A percentile compares a stretch with the other conserved stretches of the same genome.
Conservation (phyloP, 345 rosid species). For the Salix arbutifolia region DNA sequence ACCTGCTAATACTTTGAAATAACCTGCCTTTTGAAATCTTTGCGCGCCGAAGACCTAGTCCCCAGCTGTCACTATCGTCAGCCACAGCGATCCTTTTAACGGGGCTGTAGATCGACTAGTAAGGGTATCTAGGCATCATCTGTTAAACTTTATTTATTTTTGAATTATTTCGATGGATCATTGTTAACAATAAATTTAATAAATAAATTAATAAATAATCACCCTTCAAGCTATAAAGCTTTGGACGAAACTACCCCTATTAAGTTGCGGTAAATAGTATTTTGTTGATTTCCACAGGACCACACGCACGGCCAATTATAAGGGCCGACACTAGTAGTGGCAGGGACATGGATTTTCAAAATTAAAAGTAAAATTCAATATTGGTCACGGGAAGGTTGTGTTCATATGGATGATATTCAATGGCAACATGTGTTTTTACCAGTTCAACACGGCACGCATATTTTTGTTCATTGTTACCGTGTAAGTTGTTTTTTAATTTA, state of each 20-base stretch:
- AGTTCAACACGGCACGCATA: too few relatives aligned
- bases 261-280: neutral
- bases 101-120: neutral
- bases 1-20: neutral
- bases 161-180: too few relatives aligned
- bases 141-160: too few relatives aligned
- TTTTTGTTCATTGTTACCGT: too few relatives aligned
- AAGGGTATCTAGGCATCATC: neutral
- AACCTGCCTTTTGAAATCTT: conserved; percentile 18
- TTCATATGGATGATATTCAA: neutral
- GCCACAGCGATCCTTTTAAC: neutral
- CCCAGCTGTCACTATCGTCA: neutral
- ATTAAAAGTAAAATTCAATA: neutral
- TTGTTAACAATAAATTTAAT: too few relatives aligned
- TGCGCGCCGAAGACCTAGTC: conserved; percentile 19
- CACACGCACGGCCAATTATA: neutral
- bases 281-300: neutral
- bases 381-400: neutral
- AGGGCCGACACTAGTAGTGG: neutral
- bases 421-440: neutral
- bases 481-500: too few relatives aligned
- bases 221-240: too few relatives aligned
- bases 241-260: neutral
- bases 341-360: neutral
- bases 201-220: too few relatives aligned